Percentiles rank a stretch among this genome's conserved stretches.
phyloP scores from a whole-genome alignment of 2,329 filamentous ascomycete species.

The Sclerotinia nivalis region DNA sequence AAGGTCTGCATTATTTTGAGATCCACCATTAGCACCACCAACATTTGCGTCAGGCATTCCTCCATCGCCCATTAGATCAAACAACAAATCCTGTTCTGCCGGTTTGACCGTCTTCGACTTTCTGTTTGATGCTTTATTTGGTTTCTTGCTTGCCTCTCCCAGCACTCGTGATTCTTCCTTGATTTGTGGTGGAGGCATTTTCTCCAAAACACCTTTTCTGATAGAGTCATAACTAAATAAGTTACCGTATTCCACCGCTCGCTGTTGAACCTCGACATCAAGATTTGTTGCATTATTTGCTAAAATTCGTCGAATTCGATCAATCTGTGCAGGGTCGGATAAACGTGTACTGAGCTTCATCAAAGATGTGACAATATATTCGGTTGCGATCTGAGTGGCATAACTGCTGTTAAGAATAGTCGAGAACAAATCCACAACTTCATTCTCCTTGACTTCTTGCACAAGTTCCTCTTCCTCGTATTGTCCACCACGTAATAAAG shows the following conservation, averaged over 20 bases:
- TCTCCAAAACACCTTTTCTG: conserved; percentile 85
- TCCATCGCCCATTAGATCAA: conserved; percentile 88
- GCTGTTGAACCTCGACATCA: conserved; percentile 93
- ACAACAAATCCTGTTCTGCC: conserved; percentile 85
- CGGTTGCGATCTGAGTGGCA: conserved; percentile 83
- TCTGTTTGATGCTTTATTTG: conserved; percentile 68
- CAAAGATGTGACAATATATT: conserved; percentile 93
- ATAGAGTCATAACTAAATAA: conserved; percentile 90
- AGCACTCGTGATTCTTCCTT: conserved; percentile 91
- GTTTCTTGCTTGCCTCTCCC: conserved; percentile 72
- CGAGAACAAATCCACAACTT: conserved; percentile 89
- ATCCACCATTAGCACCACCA: conserved; percentile 63
- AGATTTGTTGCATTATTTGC: conserved; percentile 79
- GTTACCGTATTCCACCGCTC: conserved; percentile 92
- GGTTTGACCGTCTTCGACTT: conserved; percentile 78
- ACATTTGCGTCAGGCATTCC: conserved; percentile 65
- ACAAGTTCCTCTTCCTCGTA: conserved; percentile 95
- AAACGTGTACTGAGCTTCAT: conserved; percentile 94
- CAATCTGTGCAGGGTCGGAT: conserved; percentile 79
- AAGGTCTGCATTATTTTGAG: conserved; percentile 77
- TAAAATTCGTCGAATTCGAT: conserved; percentile 78
- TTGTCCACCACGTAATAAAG: conserved; percentile 81
- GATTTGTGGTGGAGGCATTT: conserved; percentile 97
- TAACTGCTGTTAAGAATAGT: conserved; percentile 94
- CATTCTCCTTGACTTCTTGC: conserved; percentile 75